These are phyloP conservation scores for Podaxis pistillaris DNA, from an alignment of 768 basidiomycete species.

Conservation along the genomic window DNA sequence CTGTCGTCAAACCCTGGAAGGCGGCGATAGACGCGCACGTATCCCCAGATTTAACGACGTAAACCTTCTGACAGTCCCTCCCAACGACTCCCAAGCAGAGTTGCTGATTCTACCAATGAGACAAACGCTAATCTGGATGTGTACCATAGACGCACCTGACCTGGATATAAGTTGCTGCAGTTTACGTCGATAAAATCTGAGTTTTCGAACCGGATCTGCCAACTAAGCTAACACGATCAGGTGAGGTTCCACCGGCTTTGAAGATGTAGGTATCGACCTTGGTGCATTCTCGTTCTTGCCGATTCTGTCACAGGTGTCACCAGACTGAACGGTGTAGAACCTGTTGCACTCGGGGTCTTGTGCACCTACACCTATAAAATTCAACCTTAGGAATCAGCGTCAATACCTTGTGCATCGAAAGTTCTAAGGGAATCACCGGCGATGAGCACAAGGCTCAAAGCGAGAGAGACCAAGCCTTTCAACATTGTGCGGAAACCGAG, in stretches of 20 bases:
- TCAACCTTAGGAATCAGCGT: neutral
- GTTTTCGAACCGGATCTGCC: slow-evolving; percentile 59
- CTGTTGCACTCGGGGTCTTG: slow-evolving; percentile 38
- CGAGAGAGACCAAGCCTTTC: neutral
- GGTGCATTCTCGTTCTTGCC: slow-evolving; percentile 45
- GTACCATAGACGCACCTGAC: slow-evolving; percentile 34
- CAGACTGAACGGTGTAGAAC: slow-evolving; percentile 45
- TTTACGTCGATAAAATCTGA: slow-evolving; percentile 42
- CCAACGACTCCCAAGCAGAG: slow-evolving; percentile 56
- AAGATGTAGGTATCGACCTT: slow-evolving; percentile 24
- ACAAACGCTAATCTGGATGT: neutral
- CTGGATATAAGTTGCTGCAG: slow-evolving; percentile 56
- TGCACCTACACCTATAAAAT: neutral
- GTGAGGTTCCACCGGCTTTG: neutral
- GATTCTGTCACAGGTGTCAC: slow-evolving; percentile 59
- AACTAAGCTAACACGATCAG: slow-evolving; percentile 29
- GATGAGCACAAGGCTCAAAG: neutral
- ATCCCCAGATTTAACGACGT: slow-evolving; percentile 47
- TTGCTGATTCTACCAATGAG: slow-evolving; percentile 20
- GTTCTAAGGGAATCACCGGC: neutral
- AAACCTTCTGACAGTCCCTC: slow-evolving; percentile 53
- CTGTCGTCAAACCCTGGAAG: slow-evolving; percentile 39
- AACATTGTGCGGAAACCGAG: neutral
- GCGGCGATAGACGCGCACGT: slow-evolving; percentile 45
- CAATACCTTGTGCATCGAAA: neutral